Base-by-base conservation (phyloP, 2,329 filamentous ascomycete species). In the Anthostomella pinea region DNA sequence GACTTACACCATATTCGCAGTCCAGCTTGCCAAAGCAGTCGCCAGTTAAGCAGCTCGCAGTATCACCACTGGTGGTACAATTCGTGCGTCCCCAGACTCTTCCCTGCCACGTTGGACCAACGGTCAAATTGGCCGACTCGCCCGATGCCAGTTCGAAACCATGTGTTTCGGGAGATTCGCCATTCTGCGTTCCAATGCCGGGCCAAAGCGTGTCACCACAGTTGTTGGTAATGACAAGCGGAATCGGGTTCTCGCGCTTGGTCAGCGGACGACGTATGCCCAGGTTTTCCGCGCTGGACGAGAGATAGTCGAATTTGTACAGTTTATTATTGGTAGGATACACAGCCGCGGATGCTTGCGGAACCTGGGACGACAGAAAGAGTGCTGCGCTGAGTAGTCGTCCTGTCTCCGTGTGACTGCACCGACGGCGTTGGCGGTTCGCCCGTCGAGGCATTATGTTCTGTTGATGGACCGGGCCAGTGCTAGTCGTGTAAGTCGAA, bases 31-130 rank as follows among this genome's bases (percentile, higher is more conserved):
- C 80, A 40, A 80, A 79, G 59, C 87, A 93, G 60, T 93, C 87
- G 6, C 87, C 87, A 2, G 86, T 88, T 33, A 69, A 60, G 62
- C 87, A 93, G 15, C 83, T 80, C 33, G 72, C 79, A 2, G 81
- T 83, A 30, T 79, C 73, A 11, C 69, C 69, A 49, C 82, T 79
- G 59, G 89, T 87, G 24, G 77, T 85, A 65, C 87, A 94, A 57
- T 93, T 93, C 13, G 87, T 91, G 35, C 87, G 73, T 9, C 81
- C 87, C 87, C 87, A 93, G 18, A 93, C 70, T 35, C 87, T 77
- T 8, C 87, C 87, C 57, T 86, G 81, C 87, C 87, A 94, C 49
- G 87, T 78, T 32, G 75, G 68, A 8, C 80, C 77, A 16, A 93
- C 85, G 35, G 72, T 79, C 42, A 89, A 66, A 26, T 74, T 73